phyloP scores from a whole-genome alignment of 179 eudicot genomes.

The Patellifolia procumbens region DNA sequence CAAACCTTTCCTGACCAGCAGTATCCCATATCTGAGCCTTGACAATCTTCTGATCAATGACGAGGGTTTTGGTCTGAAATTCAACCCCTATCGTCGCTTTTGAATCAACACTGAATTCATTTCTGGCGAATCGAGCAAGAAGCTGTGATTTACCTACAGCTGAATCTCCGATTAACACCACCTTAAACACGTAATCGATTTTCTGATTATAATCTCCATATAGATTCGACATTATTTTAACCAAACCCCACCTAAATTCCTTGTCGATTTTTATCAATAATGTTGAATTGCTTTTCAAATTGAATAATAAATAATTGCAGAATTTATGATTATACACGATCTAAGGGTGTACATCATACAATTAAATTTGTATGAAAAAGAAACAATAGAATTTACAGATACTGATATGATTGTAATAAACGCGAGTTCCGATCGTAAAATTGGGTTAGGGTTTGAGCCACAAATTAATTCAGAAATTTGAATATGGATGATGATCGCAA shows the following conservation, averaged over 20 bases:
- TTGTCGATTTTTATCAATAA: background rate
- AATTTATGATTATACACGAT: background rate
- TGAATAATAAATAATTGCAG: background rate
- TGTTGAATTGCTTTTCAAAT: too few species aligned
- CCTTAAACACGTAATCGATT: conserved; percentile 76
- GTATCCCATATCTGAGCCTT: conserved; percentile 92
- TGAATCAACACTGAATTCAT: conserved; percentile 64
- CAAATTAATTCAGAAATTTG: conserved; percentile 1
- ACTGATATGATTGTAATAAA: background rate
- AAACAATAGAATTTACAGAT: background rate
- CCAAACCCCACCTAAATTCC: background rate
- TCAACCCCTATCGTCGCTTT: conserved; percentile 81
- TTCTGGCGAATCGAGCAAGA: conserved; percentile 64
- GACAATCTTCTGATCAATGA: conserved; percentile 58
- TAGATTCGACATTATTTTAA: conserved; percentile 47
- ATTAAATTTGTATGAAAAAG: background rate
- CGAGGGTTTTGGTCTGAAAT: conserved; percentile 68
- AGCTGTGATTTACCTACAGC: conserved; percentile 81
- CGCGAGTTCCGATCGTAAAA: background rate
- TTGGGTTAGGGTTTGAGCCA: conserved; percentile 31
- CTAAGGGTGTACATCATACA: background rate
- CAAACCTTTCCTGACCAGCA: conserved; percentile 77
- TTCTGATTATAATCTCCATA: conserved; percentile 59
- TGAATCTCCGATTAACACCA: conserved; percentile 74
- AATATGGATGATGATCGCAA: conserved; percentile 10